Evolutionary conservation across 495 filamentous ascomycete species (phyloP).

Genomic region (Astrothelium macrocarpum): DNA sequence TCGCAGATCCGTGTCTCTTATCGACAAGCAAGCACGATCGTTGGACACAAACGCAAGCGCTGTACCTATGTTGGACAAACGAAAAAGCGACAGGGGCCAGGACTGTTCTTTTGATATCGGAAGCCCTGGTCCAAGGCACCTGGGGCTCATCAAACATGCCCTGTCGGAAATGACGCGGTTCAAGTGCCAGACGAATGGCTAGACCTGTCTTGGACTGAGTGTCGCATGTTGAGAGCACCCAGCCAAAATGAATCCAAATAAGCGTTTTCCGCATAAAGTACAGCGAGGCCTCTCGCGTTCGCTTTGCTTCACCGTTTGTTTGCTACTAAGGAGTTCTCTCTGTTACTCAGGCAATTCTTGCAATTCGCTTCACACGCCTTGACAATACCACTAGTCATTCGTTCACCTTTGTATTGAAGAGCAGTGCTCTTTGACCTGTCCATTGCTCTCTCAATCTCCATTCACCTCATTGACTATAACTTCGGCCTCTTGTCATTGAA

Average conservation of each 20-base stretch:
- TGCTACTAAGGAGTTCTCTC: not conserved
- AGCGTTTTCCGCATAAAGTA: constrained; percentile 1
- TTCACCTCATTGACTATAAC: not conserved
- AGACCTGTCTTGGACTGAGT: not conserved
- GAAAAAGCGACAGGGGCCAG: not conserved
- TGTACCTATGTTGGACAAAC: not conserved
- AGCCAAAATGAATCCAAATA: constrained; percentile 4
- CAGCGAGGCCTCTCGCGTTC: constrained; percentile 2
- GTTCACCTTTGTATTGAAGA: not conserved
- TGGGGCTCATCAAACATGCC: constrained; percentile 1
- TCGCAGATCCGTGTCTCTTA: not conserved
- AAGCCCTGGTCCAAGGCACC: not conserved
- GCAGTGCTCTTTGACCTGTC: not conserved
- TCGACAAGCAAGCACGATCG: not conserved
- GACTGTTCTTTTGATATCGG: not conserved
- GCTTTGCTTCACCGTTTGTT: not conserved
- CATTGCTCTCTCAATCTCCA: not conserved
- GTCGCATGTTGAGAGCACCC: constrained; percentile 1
- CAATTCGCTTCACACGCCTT: not conserved
- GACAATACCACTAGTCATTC: not conserved
- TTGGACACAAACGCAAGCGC: not conserved
- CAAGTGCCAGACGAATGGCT: constrained; percentile 2
- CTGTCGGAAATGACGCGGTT: constrained; percentile 6
- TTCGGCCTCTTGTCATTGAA: not conserved
- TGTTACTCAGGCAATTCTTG: not conserved